Percentiles rank a stretch among this genome's conserved stretches.
Conservation (phyloP, 805 yeast species). For the Hanseniaspora singularis region DNA sequence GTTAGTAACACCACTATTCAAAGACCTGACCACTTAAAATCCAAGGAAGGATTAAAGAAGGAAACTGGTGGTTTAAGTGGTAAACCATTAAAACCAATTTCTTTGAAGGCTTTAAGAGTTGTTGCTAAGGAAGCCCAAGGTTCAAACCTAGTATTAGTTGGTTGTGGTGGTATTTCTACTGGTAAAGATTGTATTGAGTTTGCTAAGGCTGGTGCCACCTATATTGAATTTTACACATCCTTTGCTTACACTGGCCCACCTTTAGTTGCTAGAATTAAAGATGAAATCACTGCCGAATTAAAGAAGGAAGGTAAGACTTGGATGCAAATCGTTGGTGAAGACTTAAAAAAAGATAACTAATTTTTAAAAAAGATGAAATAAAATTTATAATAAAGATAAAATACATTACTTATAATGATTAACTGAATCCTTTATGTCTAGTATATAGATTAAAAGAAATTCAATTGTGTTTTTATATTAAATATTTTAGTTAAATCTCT, state of each 20-base stretch:
- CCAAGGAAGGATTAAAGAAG: conserved; percentile 31
- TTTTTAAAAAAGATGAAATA: background rate
- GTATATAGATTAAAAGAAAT: no score
- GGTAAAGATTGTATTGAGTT: conserved; percentile 86
- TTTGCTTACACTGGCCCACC: conserved; percentile 93
- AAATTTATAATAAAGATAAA: background rate
- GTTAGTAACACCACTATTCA: conserved; percentile 85
- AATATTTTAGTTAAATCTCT: no score
- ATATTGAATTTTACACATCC: conserved; percentile 75
- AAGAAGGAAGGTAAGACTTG: conserved; percentile 68
- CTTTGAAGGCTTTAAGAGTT: conserved; percentile 56
- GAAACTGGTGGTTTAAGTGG: conserved; percentile 89
- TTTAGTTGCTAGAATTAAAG: conserved; percentile 48
- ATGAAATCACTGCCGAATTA: conserved; percentile 48
- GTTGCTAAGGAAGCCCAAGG: conserved; percentile 70
- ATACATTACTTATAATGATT: no score
- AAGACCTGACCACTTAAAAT: conserved; percentile 56
- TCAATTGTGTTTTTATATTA: no score
- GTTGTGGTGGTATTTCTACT: conserved; percentile 86
- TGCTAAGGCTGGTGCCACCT: conserved; percentile 89
- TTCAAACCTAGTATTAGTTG: conserved; percentile 61
- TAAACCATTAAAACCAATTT: conserved; percentile 70
- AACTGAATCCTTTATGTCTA: no score
- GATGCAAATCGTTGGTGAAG: conserved; percentile 64
- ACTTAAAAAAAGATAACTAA: conserved; percentile 29